phyloP scores from a whole-genome alignment of 1,139 yeast species.

The Saccharomyces hybrid region DNA sequence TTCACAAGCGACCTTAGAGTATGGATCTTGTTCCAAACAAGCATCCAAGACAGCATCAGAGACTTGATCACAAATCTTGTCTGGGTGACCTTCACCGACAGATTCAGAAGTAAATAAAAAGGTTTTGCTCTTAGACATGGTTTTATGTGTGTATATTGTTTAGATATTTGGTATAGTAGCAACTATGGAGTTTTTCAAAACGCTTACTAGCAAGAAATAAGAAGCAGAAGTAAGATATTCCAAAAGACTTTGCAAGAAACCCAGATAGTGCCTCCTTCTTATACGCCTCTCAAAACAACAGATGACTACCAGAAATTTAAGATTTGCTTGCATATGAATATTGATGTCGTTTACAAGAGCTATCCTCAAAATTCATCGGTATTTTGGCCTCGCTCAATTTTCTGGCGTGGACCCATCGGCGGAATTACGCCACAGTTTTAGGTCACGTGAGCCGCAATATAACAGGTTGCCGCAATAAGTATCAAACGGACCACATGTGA shows the following conservation, averaged over 20 bases:
- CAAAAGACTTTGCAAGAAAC: not conserved
- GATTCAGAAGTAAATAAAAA: constrained; percentile 93
- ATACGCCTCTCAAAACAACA: not conserved
- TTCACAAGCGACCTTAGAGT: constrained; percentile 98
- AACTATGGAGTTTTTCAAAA: not conserved
- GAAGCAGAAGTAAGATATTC: not conserved
- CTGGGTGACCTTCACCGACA: constrained; percentile 99
- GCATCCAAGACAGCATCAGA: constrained; percentile 98
- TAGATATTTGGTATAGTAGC: not conserved
- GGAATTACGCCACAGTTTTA: not conserved
- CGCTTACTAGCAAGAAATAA: not conserved
- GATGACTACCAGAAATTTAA: not conserved
- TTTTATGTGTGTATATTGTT: not conserved
- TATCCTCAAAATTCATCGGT: not conserved
- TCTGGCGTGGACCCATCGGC: not conserved
- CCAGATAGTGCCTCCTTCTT: not conserved
- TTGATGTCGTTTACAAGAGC: not conserved
- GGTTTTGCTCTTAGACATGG: constrained; percentile 24
- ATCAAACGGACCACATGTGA: not conserved
- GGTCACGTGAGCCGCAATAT: not conserved
- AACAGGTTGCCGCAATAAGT: not conserved
- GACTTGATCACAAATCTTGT: constrained; percentile 98
- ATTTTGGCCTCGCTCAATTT: not conserved
- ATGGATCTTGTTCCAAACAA: constrained; percentile 89
- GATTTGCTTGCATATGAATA: not conserved